A percentile compares a stretch with the other conserved stretches of the same genome.
phyloP scores from a whole-genome alignment of 306 rosid genomes.

The Rosa chinensis region DNA sequence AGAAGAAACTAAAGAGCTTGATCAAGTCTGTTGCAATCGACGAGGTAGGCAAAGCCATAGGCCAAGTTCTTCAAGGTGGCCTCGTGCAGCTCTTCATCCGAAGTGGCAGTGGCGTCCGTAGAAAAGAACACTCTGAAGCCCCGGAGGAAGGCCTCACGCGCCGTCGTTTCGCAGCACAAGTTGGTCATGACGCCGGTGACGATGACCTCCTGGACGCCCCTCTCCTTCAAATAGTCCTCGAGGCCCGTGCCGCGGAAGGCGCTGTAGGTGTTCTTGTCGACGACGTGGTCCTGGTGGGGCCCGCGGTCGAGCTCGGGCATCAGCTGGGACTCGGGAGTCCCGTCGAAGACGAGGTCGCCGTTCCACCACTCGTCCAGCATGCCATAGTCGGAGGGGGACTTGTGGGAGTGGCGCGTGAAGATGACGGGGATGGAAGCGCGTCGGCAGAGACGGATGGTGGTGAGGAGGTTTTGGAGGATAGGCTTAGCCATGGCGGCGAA shows the following conservation, averaged over 20 bases:
- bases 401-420: slow-evolving; percentile 74
- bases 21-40: slow-evolving; percentile 47
- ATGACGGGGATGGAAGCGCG: slow-evolving; percentile 58
- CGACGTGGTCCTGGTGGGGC: slow-evolving; percentile 32
- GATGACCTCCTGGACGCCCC: slow-evolving; percentile 65
- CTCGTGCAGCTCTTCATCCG: slow-evolving; percentile 51
- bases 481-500: slow-evolving; percentile 53
- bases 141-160: slow-evolving; percentile 68
- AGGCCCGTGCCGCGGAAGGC: slow-evolving; percentile 50
- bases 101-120: slow-evolving; percentile 63
- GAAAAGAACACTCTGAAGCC: slow-evolving; percentile 76
- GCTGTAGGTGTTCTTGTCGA: slow-evolving; percentile 62
- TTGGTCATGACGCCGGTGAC: slow-evolving; percentile 74
- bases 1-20: slow-evolving; percentile 3
- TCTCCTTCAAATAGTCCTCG: slow-evolving; percentile 49
- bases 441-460: slow-evolving; percentile 63
- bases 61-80: slow-evolving; percentile 76
- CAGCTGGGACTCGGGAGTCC: slow-evolving; percentile 51
- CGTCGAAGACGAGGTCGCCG: slow-evolving; percentile 58
- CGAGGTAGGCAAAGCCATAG: slow-evolving; percentile 65
- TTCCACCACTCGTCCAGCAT: slow-evolving; percentile 71
- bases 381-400: slow-evolving; percentile 45
- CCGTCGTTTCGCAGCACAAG: slow-evolving; percentile 73
- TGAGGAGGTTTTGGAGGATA: slow-evolving; percentile 49
- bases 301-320: slow-evolving; percentile 37